A percentile compares a stretch with the other conserved stretches of the same genome.
Conservation (phyloP, 1,284 basidiomycete species). For the Austroboletus novae-zelandiae region DNA sequence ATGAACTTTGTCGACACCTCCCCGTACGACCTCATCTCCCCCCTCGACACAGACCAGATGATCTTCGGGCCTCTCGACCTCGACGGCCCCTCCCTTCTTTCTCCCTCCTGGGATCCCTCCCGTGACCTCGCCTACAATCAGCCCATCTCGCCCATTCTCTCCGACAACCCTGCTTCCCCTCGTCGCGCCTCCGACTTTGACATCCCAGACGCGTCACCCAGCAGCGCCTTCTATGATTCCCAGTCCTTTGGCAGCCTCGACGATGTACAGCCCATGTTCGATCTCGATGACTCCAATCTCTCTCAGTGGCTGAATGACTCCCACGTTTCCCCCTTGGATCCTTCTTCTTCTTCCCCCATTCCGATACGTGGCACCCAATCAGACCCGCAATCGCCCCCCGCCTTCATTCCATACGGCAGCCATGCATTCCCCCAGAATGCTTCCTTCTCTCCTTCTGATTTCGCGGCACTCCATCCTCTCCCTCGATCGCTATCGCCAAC, state of each 20-base stretch:
- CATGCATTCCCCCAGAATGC: conserved; percentile 46
- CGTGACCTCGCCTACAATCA: conserved; percentile 37
- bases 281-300: conserved; percentile 46
- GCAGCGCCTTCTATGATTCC: conserved; percentile 31
- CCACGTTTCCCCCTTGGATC: conserved; percentile 39
- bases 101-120: conserved; percentile 46
- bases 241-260: conserved; percentile 28
- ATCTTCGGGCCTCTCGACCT: conserved; percentile 64
- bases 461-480: conserved; percentile 57
- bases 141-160: conserved; percentile 34
- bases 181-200: conserved; percentile 34
- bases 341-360: conserved; percentile 57
- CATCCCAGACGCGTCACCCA: conserved; percentile 34
- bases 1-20: conserved; percentile 43
- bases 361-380: conserved; percentile 51
- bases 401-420: conserved; percentile 42
- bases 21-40: conserved; percentile 37
- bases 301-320: conserved; percentile 61
- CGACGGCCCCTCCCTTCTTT: conserved; percentile 47
- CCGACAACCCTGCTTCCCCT: conserved; percentile 30
- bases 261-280: conserved; percentile 30
- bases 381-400: conserved; percentile 39
- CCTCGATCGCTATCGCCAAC: conserved; percentile 56
- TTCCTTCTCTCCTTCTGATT: conserved; percentile 56
- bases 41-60: conserved; percentile 47